Evolutionary conservation across 139 green algal genomes (phyloP).

Genomic region (Coelastrella sp.): DNA sequence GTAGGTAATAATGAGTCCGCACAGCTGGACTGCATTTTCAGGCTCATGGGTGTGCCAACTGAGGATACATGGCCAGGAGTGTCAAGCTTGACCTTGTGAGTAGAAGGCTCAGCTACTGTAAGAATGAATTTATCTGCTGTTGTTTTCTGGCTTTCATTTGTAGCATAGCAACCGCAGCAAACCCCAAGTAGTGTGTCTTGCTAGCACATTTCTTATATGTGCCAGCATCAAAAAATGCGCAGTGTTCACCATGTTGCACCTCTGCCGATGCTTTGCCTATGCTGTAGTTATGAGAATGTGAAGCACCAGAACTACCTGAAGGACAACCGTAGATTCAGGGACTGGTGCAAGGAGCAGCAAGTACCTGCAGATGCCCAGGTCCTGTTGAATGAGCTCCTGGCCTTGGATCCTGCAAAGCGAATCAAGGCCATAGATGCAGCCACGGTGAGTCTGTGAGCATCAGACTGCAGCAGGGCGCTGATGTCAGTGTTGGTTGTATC

Average conservation of each 20-base stretch:
- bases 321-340: not conserved
- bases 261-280: not conserved
- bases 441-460: conserved; percentile 66
- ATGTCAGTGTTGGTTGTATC: too few species aligned
- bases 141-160: not conserved
- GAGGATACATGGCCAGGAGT: conserved; percentile 75
- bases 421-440: conserved; percentile 70
- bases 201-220: too few species aligned
- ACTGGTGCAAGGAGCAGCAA: conserved; percentile 24
- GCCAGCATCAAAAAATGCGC: too few species aligned
- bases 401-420: conserved; percentile 76
- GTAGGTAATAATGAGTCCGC: conserved; percentile 88
- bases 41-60: conserved; percentile 85
- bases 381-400: conserved; percentile 81
- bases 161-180: too few species aligned
- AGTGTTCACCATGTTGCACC: too few species aligned
- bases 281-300: conserved; percentile 22
- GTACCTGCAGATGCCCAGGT: conserved; percentile 60
- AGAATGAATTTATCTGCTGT: too few species aligned
- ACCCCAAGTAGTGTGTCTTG: too few species aligned
- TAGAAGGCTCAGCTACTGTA: too few species aligned
- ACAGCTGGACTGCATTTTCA: conserved; percentile 92
- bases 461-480: too few species aligned
- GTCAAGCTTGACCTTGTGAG: conserved; percentile 46
- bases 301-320: not conserved